phyloP scores from a whole-genome alignment of 768 basidiomycete genomes.

The Lactarius psammicola region DNA sequence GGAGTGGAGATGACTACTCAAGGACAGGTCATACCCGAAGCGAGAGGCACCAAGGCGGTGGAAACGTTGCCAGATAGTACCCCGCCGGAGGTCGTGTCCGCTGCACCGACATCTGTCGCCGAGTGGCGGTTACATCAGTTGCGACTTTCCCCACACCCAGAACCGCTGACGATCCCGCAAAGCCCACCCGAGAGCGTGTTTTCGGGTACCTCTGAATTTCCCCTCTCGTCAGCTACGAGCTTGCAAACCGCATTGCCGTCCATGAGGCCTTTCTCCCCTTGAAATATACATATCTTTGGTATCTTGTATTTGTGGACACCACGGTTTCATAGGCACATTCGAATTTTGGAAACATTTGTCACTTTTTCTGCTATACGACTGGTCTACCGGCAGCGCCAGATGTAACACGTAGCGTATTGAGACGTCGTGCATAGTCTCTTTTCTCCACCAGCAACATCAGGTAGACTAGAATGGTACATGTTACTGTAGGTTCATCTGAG shows the following conservation, averaged over 20 bases:
- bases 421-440: too few species aligned
- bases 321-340: not conserved
- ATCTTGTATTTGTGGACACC: not conserved
- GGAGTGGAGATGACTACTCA: not conserved
- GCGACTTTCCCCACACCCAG: not conserved
- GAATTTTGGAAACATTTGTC: not conserved
- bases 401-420: too few species aligned
- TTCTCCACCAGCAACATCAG: too few species aligned
- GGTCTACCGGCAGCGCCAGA: not conserved
- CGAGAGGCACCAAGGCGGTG: not conserved
- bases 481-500: too few species aligned
- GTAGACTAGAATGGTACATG: too few species aligned
- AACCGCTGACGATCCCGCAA: not conserved
- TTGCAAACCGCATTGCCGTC: not conserved
- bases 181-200: not conserved
- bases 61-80: not conserved
- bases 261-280: not conserved
- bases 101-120: not conserved
- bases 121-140: not conserved
- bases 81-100: not conserved
- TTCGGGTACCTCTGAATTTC: not conserved
- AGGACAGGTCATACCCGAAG: not conserved
- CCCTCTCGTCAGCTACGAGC: not conserved
- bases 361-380: not conserved
- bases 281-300: not conserved